Conservation (phyloP, 768 basidiomycete species). For the Cystobasidiopsis lactophilus region DNA sequence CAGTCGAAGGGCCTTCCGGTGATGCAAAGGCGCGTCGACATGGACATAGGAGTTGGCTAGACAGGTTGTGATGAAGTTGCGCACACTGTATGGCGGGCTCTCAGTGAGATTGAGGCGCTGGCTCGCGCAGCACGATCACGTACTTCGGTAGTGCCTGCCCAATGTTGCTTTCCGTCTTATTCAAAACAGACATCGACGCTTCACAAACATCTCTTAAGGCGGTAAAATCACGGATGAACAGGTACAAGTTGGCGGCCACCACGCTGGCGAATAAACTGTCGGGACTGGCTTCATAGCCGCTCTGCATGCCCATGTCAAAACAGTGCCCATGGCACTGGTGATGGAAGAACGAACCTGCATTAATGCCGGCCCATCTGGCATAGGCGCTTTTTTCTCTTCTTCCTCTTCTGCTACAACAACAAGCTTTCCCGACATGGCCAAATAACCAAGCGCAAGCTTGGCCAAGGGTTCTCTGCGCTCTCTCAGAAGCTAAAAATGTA, state of each 20-base stretch:
- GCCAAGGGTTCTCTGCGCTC: conserved; percentile 3
- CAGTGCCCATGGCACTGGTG: no score
- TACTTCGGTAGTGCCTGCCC: conserved; percentile 33
- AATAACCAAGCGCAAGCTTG: background rate
- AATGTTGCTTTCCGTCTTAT: conserved; percentile 34
- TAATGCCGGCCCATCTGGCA: no score
- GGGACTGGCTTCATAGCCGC: conserved; percentile 32
- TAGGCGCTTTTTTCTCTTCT: no score
- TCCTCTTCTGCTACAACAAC: conserved; percentile 19
- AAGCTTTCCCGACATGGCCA: conserved; percentile 11
- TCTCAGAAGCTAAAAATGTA: background rate
- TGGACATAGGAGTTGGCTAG: conserved; percentile 62
- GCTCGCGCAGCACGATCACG: conserved; percentile 15
- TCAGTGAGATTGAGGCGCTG: background rate
- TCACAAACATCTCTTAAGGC: conserved; percentile 51
- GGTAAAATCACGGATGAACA: conserved; percentile 47
- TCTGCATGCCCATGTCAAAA: conserved; percentile 28
- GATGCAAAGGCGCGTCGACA: conserved; percentile 72
- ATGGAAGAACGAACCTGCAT: no score
- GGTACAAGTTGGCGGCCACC: conserved; percentile 42
- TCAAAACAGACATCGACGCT: conserved; percentile 39
- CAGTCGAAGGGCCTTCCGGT: conserved; percentile 48
- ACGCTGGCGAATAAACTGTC: conserved; percentile 46
- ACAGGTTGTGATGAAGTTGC: conserved; percentile 44
- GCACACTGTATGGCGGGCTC: conserved; percentile 31